Percentiles rank a stretch among this genome's conserved stretches.
These are phyloP conservation scores for Glebionis coronaria DNA, from an alignment of 129 eudicot genomes.

Conservation along the genomic window DNA sequence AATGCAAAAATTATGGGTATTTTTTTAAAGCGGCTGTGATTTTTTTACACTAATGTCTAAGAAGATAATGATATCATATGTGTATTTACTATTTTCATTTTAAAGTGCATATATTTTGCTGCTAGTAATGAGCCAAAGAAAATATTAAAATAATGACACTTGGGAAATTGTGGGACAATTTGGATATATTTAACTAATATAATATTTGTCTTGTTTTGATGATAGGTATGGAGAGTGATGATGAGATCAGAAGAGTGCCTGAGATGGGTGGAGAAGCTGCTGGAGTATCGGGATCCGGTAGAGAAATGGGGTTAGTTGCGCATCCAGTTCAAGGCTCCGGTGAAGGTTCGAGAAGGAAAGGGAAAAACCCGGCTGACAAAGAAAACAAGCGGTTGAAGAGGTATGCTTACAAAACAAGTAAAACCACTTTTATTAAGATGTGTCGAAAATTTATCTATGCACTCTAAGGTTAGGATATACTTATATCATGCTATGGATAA, in stretches of 20 bases:
- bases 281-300: constrained; percentile 51
- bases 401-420: constrained; percentile 29
- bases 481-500: too few species aligned
- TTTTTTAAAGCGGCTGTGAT: too few species aligned
- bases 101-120: constrained; percentile 4
- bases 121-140: not conserved
- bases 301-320: constrained; percentile 43
- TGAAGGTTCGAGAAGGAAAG: constrained; percentile 63
- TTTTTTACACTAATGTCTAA: not conserved
- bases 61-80: not conserved
- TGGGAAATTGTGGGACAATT: not conserved
- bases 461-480: too few species aligned
- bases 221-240: constrained; percentile 95
- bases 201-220: constrained; percentile 1
- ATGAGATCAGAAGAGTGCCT: constrained; percentile 90
- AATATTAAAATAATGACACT: not conserved
- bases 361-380: constrained; percentile 90
- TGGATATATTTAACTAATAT: not conserved
- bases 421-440: not conserved
- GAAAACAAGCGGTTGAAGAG: constrained; percentile 89
- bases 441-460: constrained; percentile 2
- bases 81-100: not conserved
- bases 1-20: too few species aligned
- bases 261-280: constrained; percentile 77
- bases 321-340: constrained; percentile 52